phyloP scores from a whole-genome alignment of 1,284 basidiomycete genomes.

The Moesziomyces globuligerus region DNA sequence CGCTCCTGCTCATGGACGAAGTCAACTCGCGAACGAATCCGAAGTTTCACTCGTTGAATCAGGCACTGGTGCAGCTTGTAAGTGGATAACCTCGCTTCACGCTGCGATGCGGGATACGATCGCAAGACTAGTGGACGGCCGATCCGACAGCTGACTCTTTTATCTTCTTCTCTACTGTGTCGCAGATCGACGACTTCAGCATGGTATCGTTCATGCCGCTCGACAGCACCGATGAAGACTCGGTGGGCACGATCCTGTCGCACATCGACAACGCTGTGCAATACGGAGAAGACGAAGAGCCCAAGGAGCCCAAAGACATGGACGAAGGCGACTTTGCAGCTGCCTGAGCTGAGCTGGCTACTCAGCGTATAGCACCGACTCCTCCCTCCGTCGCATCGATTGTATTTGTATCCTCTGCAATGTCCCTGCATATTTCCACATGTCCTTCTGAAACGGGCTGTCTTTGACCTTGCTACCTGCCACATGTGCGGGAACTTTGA shows the following conservation, averaged over 20 bases:
- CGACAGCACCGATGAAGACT: constrained; percentile 89
- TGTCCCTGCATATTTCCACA: neutral
- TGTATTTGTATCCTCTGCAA: constrained; percentile 23
- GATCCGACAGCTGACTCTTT: neutral
- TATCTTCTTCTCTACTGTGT: constrained; percentile 1
- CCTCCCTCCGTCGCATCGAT: neutral
- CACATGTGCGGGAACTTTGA: neutral
- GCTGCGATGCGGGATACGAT: too few relatives aligned
- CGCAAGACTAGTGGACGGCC: too few relatives aligned
- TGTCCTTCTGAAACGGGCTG: too few relatives aligned
- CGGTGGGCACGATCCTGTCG: constrained; percentile 86
- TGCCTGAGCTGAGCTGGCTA: neutral
- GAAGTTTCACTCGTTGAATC: constrained; percentile 90
- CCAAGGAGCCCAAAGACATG: constrained; percentile 66
- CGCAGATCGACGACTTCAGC: constrained; percentile 95
- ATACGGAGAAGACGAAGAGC: constrained; percentile 70
- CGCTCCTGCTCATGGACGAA: constrained; percentile 81
- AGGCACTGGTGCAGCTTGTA: constrained; percentile 92
- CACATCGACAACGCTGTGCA: constrained; percentile 98
- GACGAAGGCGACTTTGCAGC: constrained; percentile 57
- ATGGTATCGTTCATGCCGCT: constrained; percentile 96
- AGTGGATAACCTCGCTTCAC: too few relatives aligned
- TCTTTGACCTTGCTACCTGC: too few relatives aligned
- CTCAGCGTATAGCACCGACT: too few relatives aligned
- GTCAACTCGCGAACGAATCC: constrained; percentile 78